Evolutionary conservation across 139 green algal species (phyloP), one percentile per base, ranked within the genome.

Genomic region (Chlamydomonas incerta): DNA sequence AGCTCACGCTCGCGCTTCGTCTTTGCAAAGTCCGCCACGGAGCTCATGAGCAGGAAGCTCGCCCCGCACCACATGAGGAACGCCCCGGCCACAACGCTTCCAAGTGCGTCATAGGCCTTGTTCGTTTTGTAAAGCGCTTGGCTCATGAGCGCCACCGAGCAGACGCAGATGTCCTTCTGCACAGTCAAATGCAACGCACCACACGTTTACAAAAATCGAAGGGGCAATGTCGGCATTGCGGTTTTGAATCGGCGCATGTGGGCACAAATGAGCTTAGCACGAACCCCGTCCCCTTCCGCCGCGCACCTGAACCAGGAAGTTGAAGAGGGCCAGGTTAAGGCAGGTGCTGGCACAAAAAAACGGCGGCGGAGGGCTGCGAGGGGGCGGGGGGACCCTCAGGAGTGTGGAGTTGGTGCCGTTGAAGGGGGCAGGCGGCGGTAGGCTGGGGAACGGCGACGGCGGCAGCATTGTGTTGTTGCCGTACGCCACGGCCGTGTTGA

Each of bases 11-110:
- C 83, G 14, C 83, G 74, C 66, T 82, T 82, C 0, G 83, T 88
- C 63, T 74, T 83, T 3, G 83, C 83, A 37, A 88, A 88, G 50
- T 81, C 83, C 0, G 69, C 83, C 5, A 88, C 83, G 1, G 83
- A 74, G 41, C 71, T 82, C 83, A 88, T 88, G 34, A 88, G 83
- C 46, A 88, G 34, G 66, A 88, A 88, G 47, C 74, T 84, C 23
- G 73, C 62, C 37, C 82, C 83, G 34, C 74, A 74, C 83, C 83
- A 88, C 83, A 88, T 70, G 3, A 88, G 66, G 83, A 88, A 88
- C 0, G 83, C 83, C 0, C 83, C 83, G 0, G 83, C 83, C 11
- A 88, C 74, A 14, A 82, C 74, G 46, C 52, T 74, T 52, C 52
- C 62, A 33, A 88, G 50, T 20, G 83, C 63, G 33, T 84, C 65